phyloP scores from a whole-genome alignment of 2,329 filamentous ascomycete species.

The Ophiostoma piceae region DNA sequence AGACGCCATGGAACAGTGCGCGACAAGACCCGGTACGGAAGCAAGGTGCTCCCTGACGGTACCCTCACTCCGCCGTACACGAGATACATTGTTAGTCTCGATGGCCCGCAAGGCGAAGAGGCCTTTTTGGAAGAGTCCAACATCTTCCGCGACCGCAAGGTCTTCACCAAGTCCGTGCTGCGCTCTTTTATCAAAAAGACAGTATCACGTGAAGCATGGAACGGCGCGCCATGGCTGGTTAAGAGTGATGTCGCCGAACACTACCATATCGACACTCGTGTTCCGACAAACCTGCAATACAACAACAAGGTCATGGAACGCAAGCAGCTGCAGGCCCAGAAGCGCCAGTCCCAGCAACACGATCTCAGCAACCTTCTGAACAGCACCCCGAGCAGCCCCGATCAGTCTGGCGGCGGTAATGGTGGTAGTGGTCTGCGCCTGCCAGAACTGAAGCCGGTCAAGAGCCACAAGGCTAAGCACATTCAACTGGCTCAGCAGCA shows the following conservation, averaged over 20 bases:
- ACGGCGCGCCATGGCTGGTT: conserved; percentile 92
- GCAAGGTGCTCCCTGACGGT: conserved; percentile 60
- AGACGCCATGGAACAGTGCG: conserved; percentile 68
- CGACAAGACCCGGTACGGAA: conserved; percentile 76
- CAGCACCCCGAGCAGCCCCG: conserved; percentile 34
- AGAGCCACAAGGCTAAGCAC: conserved; percentile 57
- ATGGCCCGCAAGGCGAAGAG: conserved; percentile 63
- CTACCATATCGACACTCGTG: conserved; percentile 81
- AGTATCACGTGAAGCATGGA: conserved; percentile 87
- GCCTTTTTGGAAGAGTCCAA: conserved; percentile 75
- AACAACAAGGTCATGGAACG: conserved; percentile 73
- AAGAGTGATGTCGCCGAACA: conserved; percentile 74
- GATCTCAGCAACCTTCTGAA: conserved; percentile 43
- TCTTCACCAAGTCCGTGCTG: conserved; percentile 91
- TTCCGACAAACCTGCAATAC: conserved; percentile 76
- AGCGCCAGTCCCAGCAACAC: conserved; percentile 47
- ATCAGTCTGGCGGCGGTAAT: conserved; percentile 39
- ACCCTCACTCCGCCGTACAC: conserved; percentile 65
- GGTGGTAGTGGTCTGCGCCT: conserved; percentile 48
- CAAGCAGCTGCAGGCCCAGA: conserved; percentile 64
- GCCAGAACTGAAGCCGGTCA: conserved; percentile 70
- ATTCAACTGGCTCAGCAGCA: conserved; percentile 33
- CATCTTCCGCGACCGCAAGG: conserved; percentile 78
- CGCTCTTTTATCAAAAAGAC: conserved; percentile 93
- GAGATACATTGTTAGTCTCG: conserved; percentile 73